Evolutionary conservation across 176 grass and related monocot genomes (phyloP).

Genomic region (Oryza australiensis): DNA sequence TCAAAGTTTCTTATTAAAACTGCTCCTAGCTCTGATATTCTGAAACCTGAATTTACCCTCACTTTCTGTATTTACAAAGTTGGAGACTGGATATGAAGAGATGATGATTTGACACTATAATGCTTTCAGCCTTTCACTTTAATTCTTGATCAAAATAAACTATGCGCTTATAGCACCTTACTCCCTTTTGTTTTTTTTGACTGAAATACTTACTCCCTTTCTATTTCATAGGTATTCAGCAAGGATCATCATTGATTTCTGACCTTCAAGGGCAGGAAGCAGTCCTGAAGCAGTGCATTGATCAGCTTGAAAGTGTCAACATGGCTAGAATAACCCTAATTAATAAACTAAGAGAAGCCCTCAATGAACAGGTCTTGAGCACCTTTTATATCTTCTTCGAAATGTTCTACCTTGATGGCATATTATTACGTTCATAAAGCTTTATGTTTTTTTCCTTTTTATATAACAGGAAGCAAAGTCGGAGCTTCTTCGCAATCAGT

Average conservation of each 20-base stretch:
- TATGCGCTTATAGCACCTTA: slow-evolving; percentile 14
- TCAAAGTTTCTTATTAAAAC: slow-evolving; percentile 9
- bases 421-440: slow-evolving; percentile 26
- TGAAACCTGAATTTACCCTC: slow-evolving; percentile 3
- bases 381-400: slow-evolving; percentile 23
- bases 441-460: slow-evolving; percentile 35
- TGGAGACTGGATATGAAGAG: not conserved
- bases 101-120: not conserved
- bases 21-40: not conserved
- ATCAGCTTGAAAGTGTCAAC: slow-evolving; percentile 68
- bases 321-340: slow-evolving; percentile 55
- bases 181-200: too few species aligned
- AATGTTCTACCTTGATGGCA: slow-evolving; percentile 10
- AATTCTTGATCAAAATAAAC: not conserved
- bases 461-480: slow-evolving; percentile 68
- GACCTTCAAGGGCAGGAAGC: slow-evolving; percentile 70
- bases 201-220: slow-evolving; percentile 33
- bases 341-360: slow-evolving; percentile 74
- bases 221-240: slow-evolving; percentile 60
- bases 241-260: slow-evolving; percentile 53
- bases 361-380: slow-evolving; percentile 71
- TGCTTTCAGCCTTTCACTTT: not conserved
- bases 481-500: slow-evolving; percentile 54
- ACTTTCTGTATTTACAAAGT: not conserved
- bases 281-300: slow-evolving; percentile 59